Base-by-base conservation (phyloP, 306 rosid species). In the Cicer arietinum region DNA sequence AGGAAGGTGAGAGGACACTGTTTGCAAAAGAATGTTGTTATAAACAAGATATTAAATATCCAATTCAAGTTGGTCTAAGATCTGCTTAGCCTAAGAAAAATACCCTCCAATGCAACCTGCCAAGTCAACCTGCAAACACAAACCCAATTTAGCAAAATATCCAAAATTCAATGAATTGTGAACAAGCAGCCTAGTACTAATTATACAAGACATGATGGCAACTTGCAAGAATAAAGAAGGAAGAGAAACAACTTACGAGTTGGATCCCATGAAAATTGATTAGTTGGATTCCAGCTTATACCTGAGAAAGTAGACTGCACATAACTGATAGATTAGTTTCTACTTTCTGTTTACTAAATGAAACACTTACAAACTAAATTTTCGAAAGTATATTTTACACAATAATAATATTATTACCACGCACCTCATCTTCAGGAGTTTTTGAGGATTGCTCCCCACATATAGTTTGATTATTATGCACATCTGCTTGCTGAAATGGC, bases 41-140 rank as follows among this genome's bases (percentile, higher is more conserved):
- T 81, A 81, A 88, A 91, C 91, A 54, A 86, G 96, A 86, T 83
- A 80, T 77, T 83, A 84, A 10, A 79, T 71, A 43, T 88, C 92
- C 80, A 86, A 75, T 50, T 91, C 86, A 73, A 88, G 85, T 73
- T 62, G 85, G 66, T 86, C 97, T 64, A 94, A 67, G 81, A 88
- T 83, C 54, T 85, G 84, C 42, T 90, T 90, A 86, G 73, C 82
- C 82, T 4, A 43, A 47, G 94, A 86, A 78, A 95, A 90, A 82
- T 85, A 90, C 43, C 85, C 94, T 80, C 88, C 94, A 4, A 87
- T 75, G 68, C 78, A 76, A 82, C 69, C 85, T 10, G 90, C 80
- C 57, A 86, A 79, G 73, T 90, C 92, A 82, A 94, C 91, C 98
- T 94, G 87, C 84, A 82, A 74, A 79, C 25, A 54, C 77, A 39